phyloP scores from a whole-genome alignment of 2,329 filamentous ascomycete genomes.

The Talaromyces sp. region DNA sequence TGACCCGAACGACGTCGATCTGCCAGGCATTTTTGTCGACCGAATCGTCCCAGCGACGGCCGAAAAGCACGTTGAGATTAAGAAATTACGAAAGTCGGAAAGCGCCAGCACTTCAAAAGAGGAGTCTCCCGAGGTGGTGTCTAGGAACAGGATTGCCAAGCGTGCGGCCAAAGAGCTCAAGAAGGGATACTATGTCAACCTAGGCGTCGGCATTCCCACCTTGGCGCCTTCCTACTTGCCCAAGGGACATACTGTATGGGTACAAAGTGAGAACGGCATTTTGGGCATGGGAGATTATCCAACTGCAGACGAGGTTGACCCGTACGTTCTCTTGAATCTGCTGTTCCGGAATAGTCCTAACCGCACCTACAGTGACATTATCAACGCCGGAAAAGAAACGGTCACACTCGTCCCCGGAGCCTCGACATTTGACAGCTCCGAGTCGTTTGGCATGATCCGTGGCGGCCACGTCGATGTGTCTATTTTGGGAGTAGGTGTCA shows the following conservation, averaged over 20 bases:
- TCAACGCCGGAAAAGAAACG: conserved; percentile 91
- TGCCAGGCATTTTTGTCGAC: conserved; percentile 89
- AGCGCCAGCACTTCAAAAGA: conserved; percentile 68
- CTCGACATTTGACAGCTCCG: conserved; percentile 76
- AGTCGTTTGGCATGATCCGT: conserved; percentile 90
- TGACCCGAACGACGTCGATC: conserved; percentile 74
- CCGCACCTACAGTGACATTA: conserved; percentile 56
- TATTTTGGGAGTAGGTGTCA: conserved; percentile 71
- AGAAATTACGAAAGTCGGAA: conserved; percentile 70
- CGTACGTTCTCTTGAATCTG: conserved; percentile 27
- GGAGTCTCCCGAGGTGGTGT: conserved; percentile 56
- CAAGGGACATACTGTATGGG: conserved; percentile 70
- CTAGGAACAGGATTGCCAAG: conserved; percentile 77
- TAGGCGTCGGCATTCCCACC: conserved; percentile 93
- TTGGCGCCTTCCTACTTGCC: conserved; percentile 79
- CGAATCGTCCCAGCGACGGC: conserved; percentile 76
- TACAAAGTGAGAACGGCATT: conserved; percentile 79
- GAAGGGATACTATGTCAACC: conserved; percentile 84
- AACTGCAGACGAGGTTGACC: conserved; percentile 69
- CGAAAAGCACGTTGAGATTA: conserved; percentile 78
- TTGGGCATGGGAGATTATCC: conserved; percentile 69
- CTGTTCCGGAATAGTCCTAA: not conserved
- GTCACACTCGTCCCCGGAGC: conserved; percentile 79
- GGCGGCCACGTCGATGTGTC: conserved; percentile 79
- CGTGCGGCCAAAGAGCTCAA: conserved; percentile 77